Conservation (phyloP, 2,329 filamentous ascomycete species). For the Triangularia verruculosa region DNA sequence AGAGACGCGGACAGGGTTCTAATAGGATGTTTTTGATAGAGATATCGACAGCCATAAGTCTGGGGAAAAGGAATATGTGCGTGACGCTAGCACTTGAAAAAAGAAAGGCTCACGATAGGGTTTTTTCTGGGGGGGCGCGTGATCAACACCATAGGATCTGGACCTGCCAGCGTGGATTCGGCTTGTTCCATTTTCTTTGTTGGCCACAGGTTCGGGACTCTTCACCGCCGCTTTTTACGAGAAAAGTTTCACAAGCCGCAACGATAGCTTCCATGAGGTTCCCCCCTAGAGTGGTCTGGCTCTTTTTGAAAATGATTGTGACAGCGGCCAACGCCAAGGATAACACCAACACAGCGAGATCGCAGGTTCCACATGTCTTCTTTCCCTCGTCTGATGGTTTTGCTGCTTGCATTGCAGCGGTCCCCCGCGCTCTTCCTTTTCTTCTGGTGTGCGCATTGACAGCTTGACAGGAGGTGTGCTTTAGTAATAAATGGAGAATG, state of each 20-base stretch:
- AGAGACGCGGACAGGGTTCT: not conserved
- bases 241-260: not conserved
- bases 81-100: not conserved
- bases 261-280: not conserved
- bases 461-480: not conserved
- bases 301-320: not conserved
- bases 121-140: slow-evolving; percentile 2
- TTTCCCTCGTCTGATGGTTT: not conserved
- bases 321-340: slow-evolving; percentile 6
- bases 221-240: not conserved
- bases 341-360: not conserved
- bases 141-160: not conserved
- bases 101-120: not conserved
- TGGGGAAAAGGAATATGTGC: slow-evolving; percentile 1
- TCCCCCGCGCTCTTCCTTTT: not conserved
- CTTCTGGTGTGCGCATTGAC: not conserved
- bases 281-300: not conserved
- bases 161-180: not conserved
- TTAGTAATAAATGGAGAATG: slow-evolving; percentile 17
- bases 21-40: not conserved
- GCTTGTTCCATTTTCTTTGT: slow-evolving; percentile 4
- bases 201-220: slow-evolving; percentile 1
- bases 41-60: not conserved
- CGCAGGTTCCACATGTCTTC: slow-evolving; percentile 1
- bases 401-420: not conserved